Evolutionary conservation across 306 rosid species (phyloP).

Genomic region (Cicer arietinum): DNA sequence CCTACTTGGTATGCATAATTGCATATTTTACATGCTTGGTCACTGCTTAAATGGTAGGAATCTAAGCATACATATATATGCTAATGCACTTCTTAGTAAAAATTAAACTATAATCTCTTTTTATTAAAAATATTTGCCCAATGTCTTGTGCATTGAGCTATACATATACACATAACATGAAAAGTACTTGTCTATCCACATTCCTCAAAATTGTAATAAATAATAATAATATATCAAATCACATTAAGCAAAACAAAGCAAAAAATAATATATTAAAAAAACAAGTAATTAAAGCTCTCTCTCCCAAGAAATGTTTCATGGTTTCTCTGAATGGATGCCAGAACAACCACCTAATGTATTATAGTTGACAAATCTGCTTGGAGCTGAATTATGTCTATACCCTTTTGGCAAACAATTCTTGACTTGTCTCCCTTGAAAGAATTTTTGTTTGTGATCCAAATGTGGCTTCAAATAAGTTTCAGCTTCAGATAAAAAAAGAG

Average conservation of each 20-base stretch:
- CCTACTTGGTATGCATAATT: background rate
- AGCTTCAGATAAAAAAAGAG: constrained; percentile 53
- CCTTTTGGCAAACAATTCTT: constrained; percentile 82
- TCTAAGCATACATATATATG: constrained; percentile 5
- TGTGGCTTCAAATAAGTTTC: constrained; percentile 50
- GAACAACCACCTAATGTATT: constrained; percentile 60
- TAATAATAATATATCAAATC: constrained; percentile 39
- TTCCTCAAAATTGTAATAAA: constrained; percentile 47
- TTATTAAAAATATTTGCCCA: background rate
- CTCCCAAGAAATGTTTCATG: constrained; percentile 46
- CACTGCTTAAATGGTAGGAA: constrained; percentile 7
- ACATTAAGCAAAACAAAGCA: constrained; percentile 29
- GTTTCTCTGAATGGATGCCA: constrained; percentile 47
- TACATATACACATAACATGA: background rate
- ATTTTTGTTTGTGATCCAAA: constrained; percentile 45
- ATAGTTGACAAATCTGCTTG: constrained; percentile 79
- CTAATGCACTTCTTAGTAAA: constrained; percentile 24
- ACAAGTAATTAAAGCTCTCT: constrained; percentile 11
- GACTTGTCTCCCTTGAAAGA: constrained; percentile 53
- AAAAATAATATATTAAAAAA: constrained; percentile 33
- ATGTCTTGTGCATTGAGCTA: constrained; percentile 28
- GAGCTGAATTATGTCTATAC: constrained; percentile 72
- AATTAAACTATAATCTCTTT: background rate
- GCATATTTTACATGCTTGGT: background rate
- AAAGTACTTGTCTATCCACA: constrained; percentile 31